A percentile compares a stretch with the other conserved stretches of the same genome.
These are phyloP conservation scores for Ceratobasidium sp. DNA, from an alignment of 1,284 basidiomycete species.

Conservation along the genomic window DNA sequence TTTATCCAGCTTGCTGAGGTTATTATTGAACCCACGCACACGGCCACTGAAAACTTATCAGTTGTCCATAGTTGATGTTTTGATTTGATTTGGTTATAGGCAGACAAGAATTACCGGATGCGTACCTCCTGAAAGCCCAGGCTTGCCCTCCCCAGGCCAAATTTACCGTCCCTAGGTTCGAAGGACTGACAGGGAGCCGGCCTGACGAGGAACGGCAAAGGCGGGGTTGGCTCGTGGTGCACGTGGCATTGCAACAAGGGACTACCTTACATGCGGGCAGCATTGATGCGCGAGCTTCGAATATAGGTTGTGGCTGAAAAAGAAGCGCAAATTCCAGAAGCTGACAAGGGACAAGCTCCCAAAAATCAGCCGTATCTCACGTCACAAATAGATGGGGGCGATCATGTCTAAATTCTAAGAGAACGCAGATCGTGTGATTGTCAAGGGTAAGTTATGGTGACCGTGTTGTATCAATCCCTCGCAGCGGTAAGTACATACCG, in stretches of 20 bases:
- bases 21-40: conserved; percentile 7
- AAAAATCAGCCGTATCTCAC: conserved; percentile 38
- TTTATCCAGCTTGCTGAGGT: background rate
- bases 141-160: conserved; percentile 25
- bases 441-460: conserved; percentile 45
- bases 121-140: conserved; percentile 16
- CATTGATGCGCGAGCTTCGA: conserved; percentile 34
- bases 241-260: conserved; percentile 36
- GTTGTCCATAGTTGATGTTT: no score
- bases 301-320: conserved; percentile 41
- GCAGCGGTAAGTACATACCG: conserved; percentile 33
- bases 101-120: background rate
- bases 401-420: conserved; percentile 43
- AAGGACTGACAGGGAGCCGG: conserved; percentile 24
- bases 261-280: conserved; percentile 31
- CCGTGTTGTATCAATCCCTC: conserved; percentile 40
- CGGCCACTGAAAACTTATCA: background rate
- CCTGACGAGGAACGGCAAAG: conserved; percentile 27
- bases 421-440: conserved; percentile 44
- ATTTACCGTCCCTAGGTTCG: conserved; percentile 44
- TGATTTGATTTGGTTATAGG: no score
- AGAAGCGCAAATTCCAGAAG: conserved; percentile 12
- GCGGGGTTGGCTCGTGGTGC: conserved; percentile 44
- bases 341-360: conserved; percentile 34
- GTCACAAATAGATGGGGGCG: conserved; percentile 35